Conservation (phyloP, 352 stramenopile species). For the Globisporangium carolinianum region DNA sequence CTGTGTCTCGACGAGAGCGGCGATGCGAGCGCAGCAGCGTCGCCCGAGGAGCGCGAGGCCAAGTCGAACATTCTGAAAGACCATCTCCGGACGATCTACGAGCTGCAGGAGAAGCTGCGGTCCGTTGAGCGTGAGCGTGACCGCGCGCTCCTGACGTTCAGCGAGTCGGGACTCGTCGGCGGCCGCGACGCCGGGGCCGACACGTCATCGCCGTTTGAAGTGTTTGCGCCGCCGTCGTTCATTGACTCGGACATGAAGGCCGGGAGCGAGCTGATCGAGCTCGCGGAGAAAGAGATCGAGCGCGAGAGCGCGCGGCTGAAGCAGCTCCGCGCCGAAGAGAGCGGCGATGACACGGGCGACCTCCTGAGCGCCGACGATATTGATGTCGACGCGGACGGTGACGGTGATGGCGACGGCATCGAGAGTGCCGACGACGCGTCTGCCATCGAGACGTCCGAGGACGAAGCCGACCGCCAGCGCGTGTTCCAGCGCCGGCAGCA, state of each 20-base stretch:
- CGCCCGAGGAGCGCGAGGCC: conserved; percentile 35
- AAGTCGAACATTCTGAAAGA: conserved; percentile 70
- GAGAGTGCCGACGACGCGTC: conserved; percentile 28
- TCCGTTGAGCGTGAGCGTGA: conserved; percentile 58
- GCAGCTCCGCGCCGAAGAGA: conserved; percentile 53
- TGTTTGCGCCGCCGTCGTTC: conserved; percentile 32
- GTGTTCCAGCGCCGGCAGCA: conserved; percentile 78
- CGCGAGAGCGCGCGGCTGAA: conserved; percentile 69
- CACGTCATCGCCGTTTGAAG: conserved; percentile 4
- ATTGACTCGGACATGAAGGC: conserved; percentile 44
- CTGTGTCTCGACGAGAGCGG: conserved; percentile 58
- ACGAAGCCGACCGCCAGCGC: conserved; percentile 73
- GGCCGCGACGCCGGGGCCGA: conserved; percentile 8
- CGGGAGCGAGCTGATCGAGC: conserved; percentile 55
- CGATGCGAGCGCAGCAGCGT: conserved; percentile 8
- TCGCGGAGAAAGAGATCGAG: conserved; percentile 74
- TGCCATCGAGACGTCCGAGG: conserved; percentile 32
- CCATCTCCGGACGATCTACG: conserved; percentile 70
- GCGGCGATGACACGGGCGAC: conserved; percentile 26
- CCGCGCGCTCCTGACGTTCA: conserved; percentile 39
- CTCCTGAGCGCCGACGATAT: conserved; percentile 1
- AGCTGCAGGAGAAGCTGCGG: conserved; percentile 76
- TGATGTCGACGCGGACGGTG: conserved; percentile 19
- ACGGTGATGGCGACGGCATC: conserved; percentile 3
- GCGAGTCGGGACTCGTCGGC: conserved; percentile 8